Base-by-base conservation (phyloP, 2,329 filamentous ascomycete species). In the Fusarium nisikadoi region DNA sequence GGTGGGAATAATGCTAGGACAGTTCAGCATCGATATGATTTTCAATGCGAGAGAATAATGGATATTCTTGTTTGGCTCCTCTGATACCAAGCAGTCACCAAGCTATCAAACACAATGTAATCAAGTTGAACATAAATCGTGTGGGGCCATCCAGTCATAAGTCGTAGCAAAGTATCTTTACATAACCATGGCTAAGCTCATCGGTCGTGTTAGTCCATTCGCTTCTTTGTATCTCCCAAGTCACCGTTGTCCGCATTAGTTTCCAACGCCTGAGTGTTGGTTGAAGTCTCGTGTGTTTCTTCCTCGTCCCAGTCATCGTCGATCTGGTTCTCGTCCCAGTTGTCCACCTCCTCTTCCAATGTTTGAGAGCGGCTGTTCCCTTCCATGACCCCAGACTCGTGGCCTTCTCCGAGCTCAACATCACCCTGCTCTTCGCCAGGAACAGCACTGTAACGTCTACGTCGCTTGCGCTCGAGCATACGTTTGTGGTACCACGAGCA, bases 401-500 rank as follows among this genome's bases (percentile, higher is more conserved):
- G 92, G 31, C 83, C 85, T 70, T 91, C 89, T 2, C 93, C 94
- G 11, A 97, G 87, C 83, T 97, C 95, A 19, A 97, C 82, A 80
- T 97, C 93, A 19, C 81, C 86, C 5, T 87, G 87, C 19, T 86
- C 87, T 54, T 89, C 89, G 33, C 89, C 90, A 1, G 92, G 88
- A 10, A 97, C 88, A 11, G 89, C 87, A 58, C 88, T 87, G 78
- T 97, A 97, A 56, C 89, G 89, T 78, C 93, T 93, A 61, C 89
- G 90, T 77, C 90, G 86, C 67, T 93, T 93, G 70, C 96, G 88
- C 81, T 98, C 95, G 42, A 98, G 85, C 94, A 98, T 98, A 65
- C 96, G 92, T 79, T 93, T 92, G 83, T 99, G 96, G 80, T 99
- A 99, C 93, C 93, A 95, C 63, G 90, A 91, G 80, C 93, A 97